A percentile compares a stretch with the other conserved stretches of the same genome.
Conservation (phyloP, 2,329 filamentous ascomycete species). For the Talaromyces atroroseus region DNA sequence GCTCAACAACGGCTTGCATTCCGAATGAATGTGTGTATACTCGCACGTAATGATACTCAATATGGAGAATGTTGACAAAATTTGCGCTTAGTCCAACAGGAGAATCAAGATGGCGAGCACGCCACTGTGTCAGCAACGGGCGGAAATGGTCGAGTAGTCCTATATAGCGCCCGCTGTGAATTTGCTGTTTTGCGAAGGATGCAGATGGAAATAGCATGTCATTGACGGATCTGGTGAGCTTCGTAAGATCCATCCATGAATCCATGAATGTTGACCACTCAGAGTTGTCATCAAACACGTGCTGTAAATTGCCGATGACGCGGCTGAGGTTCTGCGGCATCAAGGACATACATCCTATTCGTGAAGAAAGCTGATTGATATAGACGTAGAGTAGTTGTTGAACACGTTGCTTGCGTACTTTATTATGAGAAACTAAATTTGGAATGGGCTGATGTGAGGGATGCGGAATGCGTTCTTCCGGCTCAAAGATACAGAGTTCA, state of each 20-base stretch:
- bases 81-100: constrained; percentile 15
- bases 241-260: constrained; percentile 47
- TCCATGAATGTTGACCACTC: constrained; percentile 50
- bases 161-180: constrained; percentile 44
- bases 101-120: constrained; percentile 30
- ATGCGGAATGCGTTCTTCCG: constrained; percentile 23
- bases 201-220: constrained; percentile 47
- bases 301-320: constrained; percentile 24
- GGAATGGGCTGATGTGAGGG: constrained; percentile 12
- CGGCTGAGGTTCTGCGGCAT: constrained; percentile 42
- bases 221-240: constrained; percentile 47
- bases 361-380: constrained; percentile 43
- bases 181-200: constrained; percentile 15
- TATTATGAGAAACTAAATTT: constrained; percentile 16
- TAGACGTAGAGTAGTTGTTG: constrained; percentile 37
- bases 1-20: constrained; percentile 54
- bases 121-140: constrained; percentile 34
- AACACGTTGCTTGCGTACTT: constrained; percentile 25
- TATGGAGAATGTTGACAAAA: constrained; percentile 47
- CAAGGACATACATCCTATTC: constrained; percentile 47
- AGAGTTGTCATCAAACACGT: constrained; percentile 17
- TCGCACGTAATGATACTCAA: constrained; percentile 48
- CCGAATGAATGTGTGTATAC: constrained; percentile 44
- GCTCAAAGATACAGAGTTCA: constrained; percentile 45
- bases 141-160: constrained; percentile 42